These are phyloP conservation scores for Teunomyces barrocoloradensis DNA, from an alignment of 805 yeast genomes.

Conservation along the genomic window DNA sequence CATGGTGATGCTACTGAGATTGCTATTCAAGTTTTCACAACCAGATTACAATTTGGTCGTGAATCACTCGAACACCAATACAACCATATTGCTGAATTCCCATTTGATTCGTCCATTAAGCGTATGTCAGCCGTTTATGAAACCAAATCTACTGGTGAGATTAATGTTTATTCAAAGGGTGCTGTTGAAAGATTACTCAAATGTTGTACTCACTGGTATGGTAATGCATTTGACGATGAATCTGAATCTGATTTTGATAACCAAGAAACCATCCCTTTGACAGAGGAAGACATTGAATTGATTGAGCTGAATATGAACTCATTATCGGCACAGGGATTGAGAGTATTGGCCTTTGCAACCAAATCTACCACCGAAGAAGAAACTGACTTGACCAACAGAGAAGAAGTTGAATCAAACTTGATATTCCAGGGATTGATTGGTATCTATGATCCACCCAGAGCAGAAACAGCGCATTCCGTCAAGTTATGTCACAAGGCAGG, in stretches of 20 bases:
- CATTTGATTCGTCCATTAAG: slow-evolving; percentile 73
- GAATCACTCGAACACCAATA: slow-evolving; percentile 30
- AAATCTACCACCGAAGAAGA: slow-evolving; percentile 21
- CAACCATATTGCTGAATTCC: slow-evolving; percentile 60
- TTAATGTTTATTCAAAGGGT: slow-evolving; percentile 58
- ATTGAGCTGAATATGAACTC: slow-evolving; percentile 58
- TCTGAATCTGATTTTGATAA: slow-evolving; percentile 15
- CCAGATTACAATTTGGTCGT: slow-evolving; percentile 54
- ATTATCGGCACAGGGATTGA: slow-evolving; percentile 61
- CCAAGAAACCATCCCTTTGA: slow-evolving; percentile 26
- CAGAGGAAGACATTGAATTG: slow-evolving; percentile 34
- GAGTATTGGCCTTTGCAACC: slow-evolving; percentile 60
- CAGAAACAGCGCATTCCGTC: slow-evolving; percentile 65
- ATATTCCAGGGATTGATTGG: slow-evolving; percentile 69
- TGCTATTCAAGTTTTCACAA: slow-evolving; percentile 76
- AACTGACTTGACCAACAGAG: slow-evolving; percentile 24
- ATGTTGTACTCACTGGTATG: slow-evolving; percentile 55
- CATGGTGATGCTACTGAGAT: slow-evolving; percentile 90
- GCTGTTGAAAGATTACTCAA: slow-evolving; percentile 70
- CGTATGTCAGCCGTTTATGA: slow-evolving; percentile 66
- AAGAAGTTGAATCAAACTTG: slow-evolving; percentile 49
- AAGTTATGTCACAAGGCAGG: slow-evolving; percentile 70
- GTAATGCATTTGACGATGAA: slow-evolving; percentile 26
- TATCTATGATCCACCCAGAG: slow-evolving; percentile 77
- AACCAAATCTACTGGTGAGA: slow-evolving; percentile 14